phyloP scores from a whole-genome alignment of 164 flowering plant species.

The Vitis rupestris region DNA sequence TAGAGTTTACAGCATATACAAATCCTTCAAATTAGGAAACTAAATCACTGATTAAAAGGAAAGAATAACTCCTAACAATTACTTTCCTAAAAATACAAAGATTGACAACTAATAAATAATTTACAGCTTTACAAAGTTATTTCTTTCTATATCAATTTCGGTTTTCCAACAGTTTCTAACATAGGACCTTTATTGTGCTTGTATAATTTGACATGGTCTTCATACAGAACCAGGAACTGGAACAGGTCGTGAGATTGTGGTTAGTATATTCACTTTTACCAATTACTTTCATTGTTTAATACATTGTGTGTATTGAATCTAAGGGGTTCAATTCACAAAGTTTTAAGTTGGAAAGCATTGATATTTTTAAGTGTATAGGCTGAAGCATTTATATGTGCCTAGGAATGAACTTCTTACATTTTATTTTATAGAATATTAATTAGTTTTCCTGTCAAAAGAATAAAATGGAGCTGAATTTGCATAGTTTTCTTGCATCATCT shows the following conservation, averaged over 20 bases:
- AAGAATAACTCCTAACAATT: too few species aligned
- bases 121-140: too few species aligned
- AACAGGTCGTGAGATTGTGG: conserved; percentile 67
- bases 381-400: neutral
- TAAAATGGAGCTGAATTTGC: too few species aligned
- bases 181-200: neutral
- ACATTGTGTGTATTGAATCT: neutral
- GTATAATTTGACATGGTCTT: conserved; percentile 15
- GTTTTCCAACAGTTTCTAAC: neutral
- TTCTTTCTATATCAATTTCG: too few species aligned
- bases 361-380: neutral
- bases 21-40: too few species aligned
- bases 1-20: too few species aligned
- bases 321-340: neutral
- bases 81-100: too few species aligned
- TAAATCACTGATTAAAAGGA: too few species aligned
- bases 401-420: neutral
- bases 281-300: neutral
- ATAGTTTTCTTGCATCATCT: neutral
- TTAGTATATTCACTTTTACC: conserved; percentile 30
- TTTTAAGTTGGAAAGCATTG: neutral
- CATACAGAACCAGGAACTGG: conserved; percentile 70
- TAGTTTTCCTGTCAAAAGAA: too few species aligned
- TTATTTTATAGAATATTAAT: neutral
- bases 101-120: too few species aligned